phyloP scores from a whole-genome alignment of 805 yeast species.

The Jamesozyma rosinii region DNA sequence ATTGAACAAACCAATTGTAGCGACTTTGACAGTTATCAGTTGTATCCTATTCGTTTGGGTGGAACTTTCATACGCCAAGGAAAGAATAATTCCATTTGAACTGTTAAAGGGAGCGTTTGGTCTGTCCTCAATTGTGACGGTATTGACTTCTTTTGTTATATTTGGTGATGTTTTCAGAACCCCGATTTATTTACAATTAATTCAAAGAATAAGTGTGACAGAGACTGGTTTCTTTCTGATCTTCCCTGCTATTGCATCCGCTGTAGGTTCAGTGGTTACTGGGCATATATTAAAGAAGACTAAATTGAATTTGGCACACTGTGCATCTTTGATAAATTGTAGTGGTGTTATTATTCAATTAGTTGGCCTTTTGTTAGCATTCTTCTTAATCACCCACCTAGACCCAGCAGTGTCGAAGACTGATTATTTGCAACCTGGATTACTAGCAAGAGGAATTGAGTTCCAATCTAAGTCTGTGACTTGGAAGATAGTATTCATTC shows the following conservation, averaged over 20 bases:
- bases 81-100: conserved; percentile 53
- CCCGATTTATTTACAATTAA: conserved; percentile 50
- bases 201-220: conserved; percentile 42
- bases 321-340: conserved; percentile 22
- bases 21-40: conserved; percentile 24
- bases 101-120: conserved; percentile 48
- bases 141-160: conserved; percentile 35
- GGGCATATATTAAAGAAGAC: conserved; percentile 38
- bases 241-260: conserved; percentile 47
- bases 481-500: conserved; percentile 28
- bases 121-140: conserved; percentile 41
- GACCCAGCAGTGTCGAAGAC: conserved; percentile 12
- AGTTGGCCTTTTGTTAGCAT: conserved; percentile 14
- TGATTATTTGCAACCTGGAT: conserved; percentile 1
- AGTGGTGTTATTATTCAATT: conserved; percentile 19
- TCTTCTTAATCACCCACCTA: conserved; percentile 12
- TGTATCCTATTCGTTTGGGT: conserved; percentile 31
- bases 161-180: conserved; percentile 46
- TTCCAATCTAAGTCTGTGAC: conserved; percentile 11
- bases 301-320: conserved; percentile 22
- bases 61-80: conserved; percentile 32
- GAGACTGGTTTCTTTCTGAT: conserved; percentile 46
- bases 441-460: conserved; percentile 2
- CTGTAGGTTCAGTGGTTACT: conserved; percentile 46
- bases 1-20: conserved; percentile 34